Conservation (phyloP, 73 alveolate species). For the Breviolum minutum region DNA sequence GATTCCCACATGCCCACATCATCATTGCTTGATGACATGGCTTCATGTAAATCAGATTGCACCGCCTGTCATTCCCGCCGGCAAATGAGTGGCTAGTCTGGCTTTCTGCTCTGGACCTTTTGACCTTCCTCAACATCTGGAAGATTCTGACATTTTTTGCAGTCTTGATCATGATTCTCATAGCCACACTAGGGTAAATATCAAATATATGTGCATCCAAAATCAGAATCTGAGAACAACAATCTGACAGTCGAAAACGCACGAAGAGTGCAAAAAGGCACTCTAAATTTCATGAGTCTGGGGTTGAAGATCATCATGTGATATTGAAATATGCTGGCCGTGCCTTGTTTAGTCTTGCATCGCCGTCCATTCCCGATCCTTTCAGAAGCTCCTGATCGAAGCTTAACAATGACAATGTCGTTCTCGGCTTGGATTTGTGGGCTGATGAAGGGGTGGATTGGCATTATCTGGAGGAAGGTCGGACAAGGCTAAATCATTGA, state of each 20-base stretch:
- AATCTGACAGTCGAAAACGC: not conserved
- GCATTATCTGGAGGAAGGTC: too few relatives aligned
- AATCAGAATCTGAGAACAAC: not conserved
- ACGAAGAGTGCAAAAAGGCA: too few relatives aligned
- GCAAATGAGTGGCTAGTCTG: not conserved
- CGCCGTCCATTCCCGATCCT: slow-evolving; percentile 58
- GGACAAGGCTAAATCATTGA: too few relatives aligned
- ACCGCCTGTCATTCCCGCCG: not conserved
- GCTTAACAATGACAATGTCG: too few relatives aligned
- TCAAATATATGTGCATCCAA: not conserved
- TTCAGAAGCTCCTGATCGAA: slow-evolving; percentile 33
- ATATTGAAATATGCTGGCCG: not conserved
- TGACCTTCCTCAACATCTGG: not conserved
- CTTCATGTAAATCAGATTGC: slow-evolving; percentile 44
- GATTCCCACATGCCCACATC: slow-evolving; percentile 88
- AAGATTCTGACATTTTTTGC: not conserved
- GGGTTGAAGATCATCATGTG: too few relatives aligned
- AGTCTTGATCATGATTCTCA: not conserved
- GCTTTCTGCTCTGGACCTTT: not conserved
- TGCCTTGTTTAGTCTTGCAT: slow-evolving; percentile 60
- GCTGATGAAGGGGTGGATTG: too few relatives aligned
- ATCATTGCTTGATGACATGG: slow-evolving; percentile 61
- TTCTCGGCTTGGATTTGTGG: too few relatives aligned
- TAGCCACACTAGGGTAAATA: not conserved
- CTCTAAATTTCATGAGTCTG: too few relatives aligned